Conservation (phyloP, 805 yeast genomes). For the Grigorovia humatica region DNA sequence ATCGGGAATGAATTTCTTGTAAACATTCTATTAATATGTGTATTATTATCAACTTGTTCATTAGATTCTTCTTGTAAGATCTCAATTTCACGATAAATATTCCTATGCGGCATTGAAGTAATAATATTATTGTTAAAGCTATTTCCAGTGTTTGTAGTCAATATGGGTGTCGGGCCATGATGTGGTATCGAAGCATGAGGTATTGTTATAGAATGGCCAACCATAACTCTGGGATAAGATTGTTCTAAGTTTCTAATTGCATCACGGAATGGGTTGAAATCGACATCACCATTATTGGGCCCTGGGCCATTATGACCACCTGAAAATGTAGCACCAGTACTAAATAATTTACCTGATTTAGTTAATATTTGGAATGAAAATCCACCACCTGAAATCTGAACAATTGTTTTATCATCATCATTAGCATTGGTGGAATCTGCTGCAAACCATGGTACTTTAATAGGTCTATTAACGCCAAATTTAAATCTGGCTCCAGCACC, state of each 20-base stretch:
- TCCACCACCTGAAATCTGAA: conserved; percentile 48
- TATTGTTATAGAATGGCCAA: conserved; percentile 4
- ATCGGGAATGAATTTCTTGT: conserved; percentile 20
- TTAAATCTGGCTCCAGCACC: conserved; percentile 16
- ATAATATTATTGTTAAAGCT: neutral
- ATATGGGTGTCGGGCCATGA: conserved; percentile 13
- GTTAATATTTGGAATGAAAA: conserved; percentile 51
- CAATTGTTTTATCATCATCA: conserved; percentile 13
- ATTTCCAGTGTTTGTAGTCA: neutral
- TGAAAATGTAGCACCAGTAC: conserved; percentile 39
- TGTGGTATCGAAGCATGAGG: conserved; percentile 16
- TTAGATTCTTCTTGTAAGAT: conserved; percentile 13
- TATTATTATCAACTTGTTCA: conserved; percentile 19
- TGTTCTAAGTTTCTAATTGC: conserved; percentile 17
- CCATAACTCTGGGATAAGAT: conserved; percentile 13
- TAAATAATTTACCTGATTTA: conserved; percentile 43
- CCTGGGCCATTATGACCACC: conserved; percentile 36
- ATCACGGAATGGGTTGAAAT: conserved; percentile 27
- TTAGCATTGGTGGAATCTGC: conserved; percentile 4
- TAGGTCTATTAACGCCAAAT: conserved; percentile 23
- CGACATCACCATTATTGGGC: conserved; percentile 26
- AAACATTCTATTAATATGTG: conserved; percentile 22
- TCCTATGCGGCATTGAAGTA: conserved; percentile 16
- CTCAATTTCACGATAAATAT: conserved; percentile 20
- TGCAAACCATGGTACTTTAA: conserved; percentile 22